These are phyloP conservation scores for Cladosporium sp. DNA, from an alignment of 2,329 filamentous ascomycete species.

Conservation along the genomic window DNA sequence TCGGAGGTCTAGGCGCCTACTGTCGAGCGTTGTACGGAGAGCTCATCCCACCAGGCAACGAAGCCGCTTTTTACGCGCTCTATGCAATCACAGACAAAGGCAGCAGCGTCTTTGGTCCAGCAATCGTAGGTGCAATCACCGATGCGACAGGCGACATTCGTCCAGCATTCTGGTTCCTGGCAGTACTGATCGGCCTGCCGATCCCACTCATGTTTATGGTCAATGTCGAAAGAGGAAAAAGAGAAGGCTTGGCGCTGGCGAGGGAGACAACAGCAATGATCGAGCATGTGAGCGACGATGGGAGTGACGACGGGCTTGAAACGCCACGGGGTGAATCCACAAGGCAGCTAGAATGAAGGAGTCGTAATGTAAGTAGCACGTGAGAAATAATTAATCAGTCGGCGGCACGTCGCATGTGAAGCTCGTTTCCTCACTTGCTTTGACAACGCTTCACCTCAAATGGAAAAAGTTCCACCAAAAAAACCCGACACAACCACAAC, in stretches of 20 bases:
- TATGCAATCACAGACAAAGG: slow-evolving; percentile 99
- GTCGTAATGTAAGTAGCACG: not conserved
- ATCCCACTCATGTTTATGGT: slow-evolving; percentile 83
- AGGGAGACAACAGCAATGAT: slow-evolving; percentile 19
- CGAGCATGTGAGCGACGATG: not conserved
- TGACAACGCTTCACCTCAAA: not conserved
- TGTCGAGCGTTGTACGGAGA: slow-evolving; percentile 92
- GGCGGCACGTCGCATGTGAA: not conserved
- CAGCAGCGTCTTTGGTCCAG: slow-evolving; percentile 88
- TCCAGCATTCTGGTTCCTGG: slow-evolving; percentile 86
- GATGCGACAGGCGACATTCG: slow-evolving; percentile 61
- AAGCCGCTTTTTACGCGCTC: slow-evolving; percentile 93
- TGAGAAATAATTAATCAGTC: not conserved
- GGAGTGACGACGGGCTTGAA: not conserved
- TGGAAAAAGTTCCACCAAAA: not conserved
- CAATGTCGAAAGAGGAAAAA: slow-evolving; percentile 66
- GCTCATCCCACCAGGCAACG: slow-evolving; percentile 88
- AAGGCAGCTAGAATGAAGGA: not conserved
- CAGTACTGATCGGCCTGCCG: slow-evolving; percentile 78
- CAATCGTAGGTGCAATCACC: slow-evolving; percentile 90
- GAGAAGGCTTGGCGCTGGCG: slow-evolving; percentile 46
- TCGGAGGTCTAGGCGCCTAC: slow-evolving; percentile 90
- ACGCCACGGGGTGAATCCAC: not conserved
- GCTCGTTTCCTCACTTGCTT: not conserved
- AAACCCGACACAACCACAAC: not conserved